Base-by-base conservation (phyloP, 2,329 filamentous ascomycete species). In the Purpureocillium takamizusanense region DNA sequence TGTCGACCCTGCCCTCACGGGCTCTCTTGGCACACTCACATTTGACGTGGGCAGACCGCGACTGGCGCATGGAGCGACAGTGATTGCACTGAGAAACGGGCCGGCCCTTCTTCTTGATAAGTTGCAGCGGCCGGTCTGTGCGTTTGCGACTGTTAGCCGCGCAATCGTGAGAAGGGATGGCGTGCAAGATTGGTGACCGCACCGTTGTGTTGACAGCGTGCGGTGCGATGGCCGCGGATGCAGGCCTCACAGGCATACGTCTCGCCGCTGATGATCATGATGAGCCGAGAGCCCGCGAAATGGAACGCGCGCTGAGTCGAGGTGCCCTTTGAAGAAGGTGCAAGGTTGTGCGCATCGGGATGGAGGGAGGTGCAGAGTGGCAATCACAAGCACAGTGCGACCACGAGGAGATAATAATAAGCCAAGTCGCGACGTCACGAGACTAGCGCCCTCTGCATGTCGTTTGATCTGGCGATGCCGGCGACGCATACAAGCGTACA, bases 51-150 rank as follows among this genome's bases (percentile, higher is more conserved):
- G 32, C 31, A 13, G 37, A 39, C 9, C 37, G 37, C 10, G 31
- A 29, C 31, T 39, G 32, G 37, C 37, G 37, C 31, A 39, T 33
- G 27, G 37, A 30, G 14, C 37, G 37, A 17, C 37, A 39, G 37
- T 39, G 37, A 18, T 18, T 23, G 37, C 37, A 39, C 23, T 39
- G 37, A 10, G 37, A 39, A 13, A 33, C 37, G 12, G 37, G 37
- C 8, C 37, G n/a, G 16, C 37, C 37, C 12, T 39, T 39, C n/a
- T 34, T 39, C 25, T 21, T 33, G 10, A 39, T 23, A 9, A 17
- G 31, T 23, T 34, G 37, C 31, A 39, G 25, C 12, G 31, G 31
- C 12, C 37, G 37, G n/a, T 28, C 37, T 39, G 31, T 14, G 25
- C 7, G 10, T 12, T 8, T 5, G 9, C 9, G 4, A 12, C n/a